Conservation (phyloP, 2,329 filamentous ascomycete species). For the Cordyceps fumosorosea region DNA sequence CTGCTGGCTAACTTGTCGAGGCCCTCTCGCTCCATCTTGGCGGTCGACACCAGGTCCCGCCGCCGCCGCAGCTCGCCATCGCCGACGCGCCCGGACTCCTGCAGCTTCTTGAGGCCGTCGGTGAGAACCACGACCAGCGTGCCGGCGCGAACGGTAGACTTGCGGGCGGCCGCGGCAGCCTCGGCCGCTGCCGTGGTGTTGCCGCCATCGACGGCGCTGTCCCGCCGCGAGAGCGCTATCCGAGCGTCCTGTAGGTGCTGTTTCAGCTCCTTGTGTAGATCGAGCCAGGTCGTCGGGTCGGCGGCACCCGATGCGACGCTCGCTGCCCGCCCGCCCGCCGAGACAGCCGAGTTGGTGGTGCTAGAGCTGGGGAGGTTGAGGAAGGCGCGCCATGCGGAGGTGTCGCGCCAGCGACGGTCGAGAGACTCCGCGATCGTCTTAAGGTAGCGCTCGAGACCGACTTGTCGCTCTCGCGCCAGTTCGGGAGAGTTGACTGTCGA, state of each 20-base stretch:
- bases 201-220: constrained; percentile 40
- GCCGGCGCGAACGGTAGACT: constrained; percentile 61
- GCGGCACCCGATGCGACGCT: constrained; percentile 36
- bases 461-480: constrained; percentile 64
- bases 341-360: constrained; percentile 41
- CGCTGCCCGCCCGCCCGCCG: constrained; percentile 37
- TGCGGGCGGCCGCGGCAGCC: constrained; percentile 68
- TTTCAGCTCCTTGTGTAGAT: constrained; percentile 70
- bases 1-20: constrained; percentile 65
- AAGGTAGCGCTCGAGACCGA: constrained; percentile 64
- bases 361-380: constrained; percentile 58
- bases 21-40: constrained; percentile 67
- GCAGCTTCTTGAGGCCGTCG: constrained; percentile 55
- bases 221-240: constrained; percentile 59
- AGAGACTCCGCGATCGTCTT: constrained; percentile 63
- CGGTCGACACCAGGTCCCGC: constrained; percentile 62
- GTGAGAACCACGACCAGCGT: constrained; percentile 57
- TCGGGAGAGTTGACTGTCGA: constrained; percentile 63
- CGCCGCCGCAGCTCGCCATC: constrained; percentile 69
- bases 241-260: constrained; percentile 60
- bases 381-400: constrained; percentile 65
- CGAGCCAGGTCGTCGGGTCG: constrained; percentile 67
- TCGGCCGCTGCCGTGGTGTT: constrained; percentile 45
- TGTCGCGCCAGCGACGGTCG: constrained; percentile 72
- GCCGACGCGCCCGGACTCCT: constrained; percentile 51